Evolutionary conservation across 495 filamentous ascomycete species (phyloP).

Genomic region (Penicillium simplicissimum): DNA sequence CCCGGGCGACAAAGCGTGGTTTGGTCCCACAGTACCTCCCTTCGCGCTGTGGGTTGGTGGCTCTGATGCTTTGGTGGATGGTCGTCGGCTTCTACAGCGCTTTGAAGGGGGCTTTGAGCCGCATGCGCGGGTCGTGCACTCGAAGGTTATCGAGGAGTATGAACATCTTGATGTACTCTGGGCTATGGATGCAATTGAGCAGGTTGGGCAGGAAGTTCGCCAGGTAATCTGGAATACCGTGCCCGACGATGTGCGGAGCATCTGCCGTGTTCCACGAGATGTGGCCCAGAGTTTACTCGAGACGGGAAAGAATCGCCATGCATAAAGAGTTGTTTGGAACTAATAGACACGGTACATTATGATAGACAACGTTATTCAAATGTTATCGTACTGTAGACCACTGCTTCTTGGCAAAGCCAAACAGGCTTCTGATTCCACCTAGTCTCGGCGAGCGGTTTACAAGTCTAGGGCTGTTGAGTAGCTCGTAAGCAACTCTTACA

Average conservation of each 20-base stretch:
- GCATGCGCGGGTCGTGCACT: slow-evolving; percentile 75
- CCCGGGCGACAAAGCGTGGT: slow-evolving; percentile 69
- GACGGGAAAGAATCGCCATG: neutral
- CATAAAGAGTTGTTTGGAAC: neutral
- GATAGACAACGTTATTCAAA: too few species aligned
- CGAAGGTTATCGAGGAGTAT: slow-evolving; percentile 83
- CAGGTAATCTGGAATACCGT: slow-evolving; percentile 82
- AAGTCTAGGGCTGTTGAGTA: too few species aligned
- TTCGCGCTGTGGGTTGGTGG: slow-evolving; percentile 90
- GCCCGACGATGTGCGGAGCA: slow-evolving; percentile 51
- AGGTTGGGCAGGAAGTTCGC: slow-evolving; percentile 78
- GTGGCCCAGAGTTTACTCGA: slow-evolving; percentile 9
- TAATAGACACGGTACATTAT: neutral
- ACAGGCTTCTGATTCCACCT: too few species aligned
- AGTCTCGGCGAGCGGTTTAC: too few species aligned
- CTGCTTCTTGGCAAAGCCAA: too few species aligned
- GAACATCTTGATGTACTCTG: slow-evolving; percentile 96
- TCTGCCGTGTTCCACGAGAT: slow-evolving; percentile 63
- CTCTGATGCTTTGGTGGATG: slow-evolving; percentile 82
- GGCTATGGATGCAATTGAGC: slow-evolving; percentile 86
- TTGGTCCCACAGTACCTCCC: slow-evolving; percentile 73
- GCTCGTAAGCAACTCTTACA: too few species aligned
- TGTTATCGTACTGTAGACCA: too few species aligned
- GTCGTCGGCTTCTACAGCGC: slow-evolving; percentile 66
- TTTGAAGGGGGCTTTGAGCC: slow-evolving; percentile 82